Evolutionary conservation across 2,329 filamentous ascomycete species (phyloP).

Genomic region (Xylariaceae sp.): DNA sequence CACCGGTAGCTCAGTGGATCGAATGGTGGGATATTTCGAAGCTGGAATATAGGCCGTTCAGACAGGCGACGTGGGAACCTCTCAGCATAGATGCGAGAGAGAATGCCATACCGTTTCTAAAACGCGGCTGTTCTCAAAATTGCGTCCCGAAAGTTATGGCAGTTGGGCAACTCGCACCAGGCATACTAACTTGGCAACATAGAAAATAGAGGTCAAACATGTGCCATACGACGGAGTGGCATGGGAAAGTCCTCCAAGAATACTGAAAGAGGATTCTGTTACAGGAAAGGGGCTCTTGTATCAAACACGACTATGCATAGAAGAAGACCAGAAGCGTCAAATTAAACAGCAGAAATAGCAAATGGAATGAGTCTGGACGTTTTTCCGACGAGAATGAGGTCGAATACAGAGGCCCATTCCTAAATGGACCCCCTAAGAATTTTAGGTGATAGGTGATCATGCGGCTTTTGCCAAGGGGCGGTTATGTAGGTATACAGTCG

Average conservation of each 20-base stretch:
- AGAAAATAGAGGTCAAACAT: background rate
- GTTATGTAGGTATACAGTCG: too few species aligned
- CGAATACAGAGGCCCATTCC: too few species aligned
- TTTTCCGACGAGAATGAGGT: too few species aligned
- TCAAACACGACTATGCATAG: background rate
- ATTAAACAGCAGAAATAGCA: too few species aligned
- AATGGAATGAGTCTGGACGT: too few species aligned
- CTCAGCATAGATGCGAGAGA: slow-evolving; percentile 13
- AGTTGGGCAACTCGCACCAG: slow-evolving; percentile 11
- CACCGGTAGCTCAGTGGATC: slow-evolving; percentile 56
- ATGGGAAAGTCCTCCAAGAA: background rate
- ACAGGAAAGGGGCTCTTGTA: background rate
- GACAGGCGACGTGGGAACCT: background rate
- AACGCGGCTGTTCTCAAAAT: slow-evolving; percentile 21
- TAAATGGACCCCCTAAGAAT: too few species aligned
- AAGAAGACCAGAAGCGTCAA: background rate
- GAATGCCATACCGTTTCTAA: slow-evolving; percentile 26
- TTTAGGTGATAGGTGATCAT: background rate
- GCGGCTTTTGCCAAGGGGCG: background rate
- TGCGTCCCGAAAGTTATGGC: slow-evolving; percentile 14
- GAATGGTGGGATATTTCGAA: slow-evolving; percentile 53
- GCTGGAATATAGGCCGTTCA: background rate
- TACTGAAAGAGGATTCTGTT: too few species aligned
- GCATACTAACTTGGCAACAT: background rate
- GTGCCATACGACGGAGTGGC: background rate